These are phyloP conservation scores for Cordyceps tenuipes DNA, from an alignment of 2,329 filamentous ascomycete species.

Conservation along the genomic window DNA sequence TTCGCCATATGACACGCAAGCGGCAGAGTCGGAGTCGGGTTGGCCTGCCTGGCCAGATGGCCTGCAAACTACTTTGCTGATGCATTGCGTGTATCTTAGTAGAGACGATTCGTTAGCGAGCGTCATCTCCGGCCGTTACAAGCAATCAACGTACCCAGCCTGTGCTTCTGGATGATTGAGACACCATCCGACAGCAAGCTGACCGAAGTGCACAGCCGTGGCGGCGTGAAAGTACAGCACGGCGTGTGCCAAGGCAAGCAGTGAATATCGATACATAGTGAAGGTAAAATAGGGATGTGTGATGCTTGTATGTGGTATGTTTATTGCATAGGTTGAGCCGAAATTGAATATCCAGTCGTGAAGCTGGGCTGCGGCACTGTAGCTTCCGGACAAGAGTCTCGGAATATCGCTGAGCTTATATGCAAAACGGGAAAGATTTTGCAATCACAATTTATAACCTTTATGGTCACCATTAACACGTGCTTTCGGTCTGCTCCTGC, in stretches of 20 bases:
- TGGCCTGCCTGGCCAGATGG: neutral
- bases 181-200: constrained; percentile 9
- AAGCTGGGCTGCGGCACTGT: neutral
- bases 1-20: constrained; percentile 17
- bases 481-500: neutral
- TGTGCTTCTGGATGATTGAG: constrained; percentile 2
- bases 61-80: neutral
- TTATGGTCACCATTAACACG: neutral
- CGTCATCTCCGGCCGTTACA: neutral
- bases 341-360: neutral
- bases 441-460: neutral
- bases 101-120: neutral
- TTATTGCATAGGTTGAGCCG: neutral
- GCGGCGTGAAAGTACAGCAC: neutral
- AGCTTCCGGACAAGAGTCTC: neutral
- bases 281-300: neutral
- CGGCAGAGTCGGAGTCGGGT: neutral
- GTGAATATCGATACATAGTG: neutral
- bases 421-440: neutral
- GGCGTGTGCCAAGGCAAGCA: neutral
- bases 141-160: neutral
- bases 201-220: neutral
- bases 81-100: constrained; percentile 5
- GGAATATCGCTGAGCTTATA: neutral
- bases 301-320: neutral